Evolutionary conservation across 2,329 filamentous ascomycete species (phyloP), one percentile per base, ranked within the genome.

Genomic region (Colletotrichum somersetense): DNA sequence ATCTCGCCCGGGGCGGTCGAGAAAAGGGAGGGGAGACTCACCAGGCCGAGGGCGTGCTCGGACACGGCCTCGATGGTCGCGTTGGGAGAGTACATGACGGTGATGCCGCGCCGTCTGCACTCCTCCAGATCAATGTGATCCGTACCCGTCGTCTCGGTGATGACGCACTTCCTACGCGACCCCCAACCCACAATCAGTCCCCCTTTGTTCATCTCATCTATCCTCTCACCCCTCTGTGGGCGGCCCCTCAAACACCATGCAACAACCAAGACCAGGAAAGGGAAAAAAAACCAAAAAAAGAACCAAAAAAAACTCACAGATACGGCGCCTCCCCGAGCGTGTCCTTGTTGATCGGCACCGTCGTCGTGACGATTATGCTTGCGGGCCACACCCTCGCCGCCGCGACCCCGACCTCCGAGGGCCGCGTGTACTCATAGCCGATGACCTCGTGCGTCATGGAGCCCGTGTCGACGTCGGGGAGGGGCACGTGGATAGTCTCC

Each of bases 351-450:
- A 79, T 68, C 7, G 73, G 73, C 30, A 77, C 74, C 1, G 73
- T 75, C 3, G 76, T 75, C n/a, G 73, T 75, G 48, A 79, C 75
- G 18, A 77, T 63, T 44, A 79, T 74, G 62, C 77, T 75, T 11
- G 78, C 78, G 50, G 77, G 72, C 38, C 63, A 73, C 53, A 77
- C 72, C 50, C 73, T 62, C 20, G 73, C 68, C 40, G 68, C 72
- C n/a, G 52, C 62, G 6, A 74, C 42, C 1, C 53, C 65, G 16
- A 35, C 12, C 16, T 73, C 64, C 38, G 52, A 59, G 14, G 73
- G 63, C 38, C 66, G 50, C 11, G 74, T 75, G 57, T 73, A 75
- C 23, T 70, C 42, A 56, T 75, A 75, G 30, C 58, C 66, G 16
- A 75, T 73, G 50, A 73, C 26, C 57, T 75, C 74, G 42, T 75